Base-by-base conservation (phyloP, 176 grass and related monocot species). In the Saccharum officinarum region DNA sequence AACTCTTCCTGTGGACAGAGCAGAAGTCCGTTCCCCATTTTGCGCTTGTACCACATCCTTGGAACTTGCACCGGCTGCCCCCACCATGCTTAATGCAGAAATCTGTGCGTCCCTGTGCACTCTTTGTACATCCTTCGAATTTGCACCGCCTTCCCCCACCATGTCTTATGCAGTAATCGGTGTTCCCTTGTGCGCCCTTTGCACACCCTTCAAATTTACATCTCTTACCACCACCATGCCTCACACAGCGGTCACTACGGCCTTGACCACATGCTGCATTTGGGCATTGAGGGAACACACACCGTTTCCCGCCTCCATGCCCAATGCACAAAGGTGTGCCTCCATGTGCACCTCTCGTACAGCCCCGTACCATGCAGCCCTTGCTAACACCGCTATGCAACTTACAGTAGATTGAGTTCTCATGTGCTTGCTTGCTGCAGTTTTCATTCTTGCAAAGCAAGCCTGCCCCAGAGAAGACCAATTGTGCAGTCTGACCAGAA, bases 141-240 rank as follows among this genome's bases (percentile, higher is more conserved):
- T 83, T 90, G 84, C 88, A 90, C 25, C 88, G 84, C 67, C 83
- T 87, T 46, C 88, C 88, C 59, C 88, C 88, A 33, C 88, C 88
- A 49, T 90, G 88, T 26, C 57, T 82, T 67, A 90, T 86, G 75
- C 88, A 90, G 67, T 87, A 83, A 52, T 83, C 80, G 4, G 88
- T 90, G 67, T 83, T 86, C 68, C 88, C 88, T 79, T 86, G 84
- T 14, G 88, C 88, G 38, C 88, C 84, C 84, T 90, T 90, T 45
- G 39, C 82, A 60, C 87, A 89, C 17, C 76, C 87, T 31, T 85
- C 87, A 50, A 89, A 85, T 42, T 76, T 85, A 78, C 87, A 89
- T 69, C 87, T 69, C 77, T 70, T 89, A 47, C 87, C 87, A 38
- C 87, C 87, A 20, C 87, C 87, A 70, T 89, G 87, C 82, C 87